These are phyloP conservation scores for Fomitopsis pinicola DNA, from an alignment of 1,284 basidiomycete species.

Conservation along the genomic window DNA sequence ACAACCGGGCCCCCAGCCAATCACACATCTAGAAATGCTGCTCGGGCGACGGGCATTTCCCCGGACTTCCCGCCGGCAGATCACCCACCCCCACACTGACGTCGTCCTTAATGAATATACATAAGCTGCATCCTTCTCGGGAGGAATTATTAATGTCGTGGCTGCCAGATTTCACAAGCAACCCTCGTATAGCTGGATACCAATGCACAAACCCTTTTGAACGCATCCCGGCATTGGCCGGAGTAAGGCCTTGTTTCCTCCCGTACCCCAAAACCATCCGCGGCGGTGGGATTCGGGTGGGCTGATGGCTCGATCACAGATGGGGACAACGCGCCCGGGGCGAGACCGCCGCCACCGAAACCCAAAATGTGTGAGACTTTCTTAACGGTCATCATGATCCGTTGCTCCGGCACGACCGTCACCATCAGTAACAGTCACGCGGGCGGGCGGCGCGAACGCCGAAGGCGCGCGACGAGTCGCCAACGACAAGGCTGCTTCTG, in stretches of 20 bases:
- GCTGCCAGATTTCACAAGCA: neutral
- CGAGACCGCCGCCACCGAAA: slow-evolving; percentile 1
- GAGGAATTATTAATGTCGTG: neutral
- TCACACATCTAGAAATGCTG: neutral
- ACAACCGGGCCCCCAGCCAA: neutral
- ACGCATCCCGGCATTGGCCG: neutral
- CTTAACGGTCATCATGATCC: neutral
- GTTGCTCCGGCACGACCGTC: neutral
- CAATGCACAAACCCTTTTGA: neutral
- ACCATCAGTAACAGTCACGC: neutral
- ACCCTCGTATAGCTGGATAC: neutral
- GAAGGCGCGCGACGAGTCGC: too few species aligned
- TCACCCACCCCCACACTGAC: slow-evolving; percentile 2
- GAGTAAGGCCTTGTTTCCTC: neutral
- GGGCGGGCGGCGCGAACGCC: too few species aligned
- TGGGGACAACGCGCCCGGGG: neutral
- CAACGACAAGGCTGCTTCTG: too few species aligned
- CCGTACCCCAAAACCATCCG: slow-evolving; percentile 3
- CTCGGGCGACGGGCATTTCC: neutral
- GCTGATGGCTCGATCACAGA: neutral
- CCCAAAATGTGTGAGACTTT: neutral
- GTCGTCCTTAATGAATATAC: neutral
- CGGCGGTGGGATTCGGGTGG: neutral
- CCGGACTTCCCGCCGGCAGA: neutral
- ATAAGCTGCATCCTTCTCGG: neutral